A percentile compares a stretch with the other conserved stretches of the same genome.
Conservation (phyloP, 2,329 filamentous ascomycete species). For the Diaporthe citrichinensis region DNA sequence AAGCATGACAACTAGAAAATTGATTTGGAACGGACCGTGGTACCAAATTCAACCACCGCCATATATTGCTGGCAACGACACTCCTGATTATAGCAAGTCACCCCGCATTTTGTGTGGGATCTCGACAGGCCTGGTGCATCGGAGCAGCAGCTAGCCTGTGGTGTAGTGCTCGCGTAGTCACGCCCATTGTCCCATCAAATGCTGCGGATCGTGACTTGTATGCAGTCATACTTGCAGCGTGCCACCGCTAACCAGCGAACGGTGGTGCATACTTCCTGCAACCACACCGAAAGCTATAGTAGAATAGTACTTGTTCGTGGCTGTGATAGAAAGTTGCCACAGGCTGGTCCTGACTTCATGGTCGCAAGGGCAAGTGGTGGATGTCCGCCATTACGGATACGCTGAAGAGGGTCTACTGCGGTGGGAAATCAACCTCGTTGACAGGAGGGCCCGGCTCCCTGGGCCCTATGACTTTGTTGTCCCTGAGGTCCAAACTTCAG, state of each 20-base stretch:
- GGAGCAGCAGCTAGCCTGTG: background rate
- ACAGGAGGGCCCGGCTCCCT: no score
- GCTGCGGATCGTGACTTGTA: background rate
- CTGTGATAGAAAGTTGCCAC: background rate
- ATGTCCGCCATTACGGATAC: no score
- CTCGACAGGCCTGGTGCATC: background rate
- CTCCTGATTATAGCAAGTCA: background rate
- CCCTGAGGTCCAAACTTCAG: no score
- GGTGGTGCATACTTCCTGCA: background rate
- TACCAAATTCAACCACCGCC: background rate
- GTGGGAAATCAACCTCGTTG: no score
- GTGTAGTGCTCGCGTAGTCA: background rate
- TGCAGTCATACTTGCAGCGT: conserved; percentile 17
- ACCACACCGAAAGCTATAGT: no score
- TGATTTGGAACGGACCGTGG: no score
- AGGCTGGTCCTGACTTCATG: background rate
- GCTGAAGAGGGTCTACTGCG: no score
- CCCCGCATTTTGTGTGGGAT: background rate
- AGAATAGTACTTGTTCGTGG: background rate
- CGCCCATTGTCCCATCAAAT: background rate
- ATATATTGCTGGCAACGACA: background rate
- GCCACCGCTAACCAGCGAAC: background rate
- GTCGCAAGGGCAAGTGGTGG: background rate
- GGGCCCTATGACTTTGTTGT: no score
- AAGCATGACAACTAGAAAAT: no score